These are phyloP conservation scores for Candida suzukii DNA, from an alignment of 805 yeast genomes.

Conservation along the genomic window DNA sequence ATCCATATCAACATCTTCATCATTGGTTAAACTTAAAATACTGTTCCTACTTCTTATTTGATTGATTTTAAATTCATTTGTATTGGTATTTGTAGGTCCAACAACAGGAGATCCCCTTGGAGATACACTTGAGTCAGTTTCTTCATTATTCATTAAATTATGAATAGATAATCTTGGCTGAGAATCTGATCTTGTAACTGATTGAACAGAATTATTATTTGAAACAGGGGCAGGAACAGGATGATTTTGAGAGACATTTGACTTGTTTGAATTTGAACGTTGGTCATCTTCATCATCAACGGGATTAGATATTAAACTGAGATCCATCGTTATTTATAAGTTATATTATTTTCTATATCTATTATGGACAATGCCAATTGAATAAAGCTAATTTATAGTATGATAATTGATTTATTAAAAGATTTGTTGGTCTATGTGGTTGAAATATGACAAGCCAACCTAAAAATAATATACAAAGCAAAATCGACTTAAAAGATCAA, in stretches of 20 bases:
- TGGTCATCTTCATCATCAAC: slow-evolving; percentile 11
- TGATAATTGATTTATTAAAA: too few species aligned
- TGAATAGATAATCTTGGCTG: slow-evolving; percentile 25
- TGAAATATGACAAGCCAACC: too few species aligned
- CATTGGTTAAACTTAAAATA: slow-evolving; percentile 34
- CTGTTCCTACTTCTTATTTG: slow-evolving; percentile 19
- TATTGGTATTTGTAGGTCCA: background rate
- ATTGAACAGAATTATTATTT: background rate
- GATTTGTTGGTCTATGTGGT: too few species aligned
- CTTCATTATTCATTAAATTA: slow-evolving; percentile 22
- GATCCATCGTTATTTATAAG: slow-evolving; percentile 18
- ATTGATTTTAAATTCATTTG: background rate
- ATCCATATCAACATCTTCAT: slow-evolving; percentile 35
- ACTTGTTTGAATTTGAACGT: background rate
- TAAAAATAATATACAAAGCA: too few species aligned
- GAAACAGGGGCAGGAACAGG: background rate
- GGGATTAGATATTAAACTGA: slow-evolving; percentile 21
- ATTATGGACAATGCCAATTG: too few species aligned
- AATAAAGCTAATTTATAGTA: too few species aligned
- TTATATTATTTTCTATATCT: too few species aligned
- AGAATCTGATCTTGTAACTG: slow-evolving; percentile 10
- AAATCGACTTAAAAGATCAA: too few species aligned
- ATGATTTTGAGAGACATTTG: background rate
- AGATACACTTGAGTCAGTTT: background rate
- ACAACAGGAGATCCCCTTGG: background rate